Conservation (phyloP, 129 eudicot species). For the Ambrosia artemisiifolia region DNA sequence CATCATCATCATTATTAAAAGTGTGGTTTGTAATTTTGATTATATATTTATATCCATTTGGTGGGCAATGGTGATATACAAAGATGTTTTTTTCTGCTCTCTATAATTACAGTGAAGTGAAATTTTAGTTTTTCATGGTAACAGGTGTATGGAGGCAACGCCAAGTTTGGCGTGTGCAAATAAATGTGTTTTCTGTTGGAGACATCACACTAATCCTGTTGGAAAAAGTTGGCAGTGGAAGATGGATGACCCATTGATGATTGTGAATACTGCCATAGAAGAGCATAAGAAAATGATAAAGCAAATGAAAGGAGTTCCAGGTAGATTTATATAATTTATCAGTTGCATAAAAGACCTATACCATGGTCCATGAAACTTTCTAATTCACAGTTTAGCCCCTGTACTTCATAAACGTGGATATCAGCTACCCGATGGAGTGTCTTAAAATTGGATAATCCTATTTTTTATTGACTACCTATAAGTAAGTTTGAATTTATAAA, state of each 20-base stretch:
- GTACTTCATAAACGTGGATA: not conserved
- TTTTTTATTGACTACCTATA: not conserved
- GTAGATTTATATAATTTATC: conserved; percentile 27
- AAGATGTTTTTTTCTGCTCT: not conserved
- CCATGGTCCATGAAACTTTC: too few species aligned
- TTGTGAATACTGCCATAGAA: conserved; percentile 80
- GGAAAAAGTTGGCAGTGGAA: conserved; percentile 99
- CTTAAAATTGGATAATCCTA: not conserved
- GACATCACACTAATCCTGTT: conserved; percentile 99
- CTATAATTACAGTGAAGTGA: not conserved
- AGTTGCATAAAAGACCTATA: conserved; percentile 7
- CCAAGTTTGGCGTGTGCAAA: conserved; percentile 99
- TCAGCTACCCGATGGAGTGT: not conserved
- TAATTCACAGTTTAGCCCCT: too few species aligned
- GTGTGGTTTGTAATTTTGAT: too few species aligned
- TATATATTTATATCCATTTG: not conserved
- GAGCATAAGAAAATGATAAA: conserved; percentile 89
- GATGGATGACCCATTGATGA: conserved; percentile 92
- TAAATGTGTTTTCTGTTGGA: conserved; percentile 99
- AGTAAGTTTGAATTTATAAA: not conserved
- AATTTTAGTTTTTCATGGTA: not conserved
- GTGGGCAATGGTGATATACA: conserved; percentile 4
- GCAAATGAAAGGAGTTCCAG: conserved; percentile 99
- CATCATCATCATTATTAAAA: not conserved
- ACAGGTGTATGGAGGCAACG: conserved; percentile 98